phyloP scores from a whole-genome alignment of 164 flowering plant species.

The Berberis thunbergii region DNA sequence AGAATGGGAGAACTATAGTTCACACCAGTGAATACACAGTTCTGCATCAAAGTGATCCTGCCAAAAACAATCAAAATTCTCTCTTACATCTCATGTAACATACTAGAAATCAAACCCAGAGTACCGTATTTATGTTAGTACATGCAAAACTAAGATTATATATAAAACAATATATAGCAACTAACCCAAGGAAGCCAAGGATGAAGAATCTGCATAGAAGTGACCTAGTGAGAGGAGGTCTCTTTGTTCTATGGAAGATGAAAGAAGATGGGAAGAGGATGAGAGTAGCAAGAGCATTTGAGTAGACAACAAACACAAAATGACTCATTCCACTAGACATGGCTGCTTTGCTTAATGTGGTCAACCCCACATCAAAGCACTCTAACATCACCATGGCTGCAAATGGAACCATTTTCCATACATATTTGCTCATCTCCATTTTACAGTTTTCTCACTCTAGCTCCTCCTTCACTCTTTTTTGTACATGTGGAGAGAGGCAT shows the following conservation, averaged over 20 bases:
- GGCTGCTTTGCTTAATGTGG: conserved; percentile 65
- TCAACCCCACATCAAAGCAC: conserved; percentile 47
- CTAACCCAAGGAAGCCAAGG: conserved; percentile 52
- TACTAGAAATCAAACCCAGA: no score
- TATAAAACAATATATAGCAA: not conserved
- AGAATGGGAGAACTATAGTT: conserved; percentile 61
- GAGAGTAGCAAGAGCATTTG: conserved; percentile 53
- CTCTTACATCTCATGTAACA: not conserved
- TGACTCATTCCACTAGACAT: conserved; percentile 44
- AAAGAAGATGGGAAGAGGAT: conserved; percentile 55
- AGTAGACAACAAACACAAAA: conserved; percentile 55
- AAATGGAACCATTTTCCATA: conserved; percentile 39
- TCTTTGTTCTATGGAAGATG: conserved; percentile 33
- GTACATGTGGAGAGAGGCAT: not conserved
- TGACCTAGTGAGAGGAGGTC: conserved; percentile 39
- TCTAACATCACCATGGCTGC: conserved; percentile 52
- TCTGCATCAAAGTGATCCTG: conserved; percentile 44
- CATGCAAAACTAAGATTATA: not conserved
- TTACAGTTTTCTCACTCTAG: not conserved
- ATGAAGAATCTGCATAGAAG: conserved; percentile 40
- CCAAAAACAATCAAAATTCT: not conserved
- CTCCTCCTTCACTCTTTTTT: not conserved
- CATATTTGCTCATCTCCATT: not conserved
- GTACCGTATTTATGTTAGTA: no score
- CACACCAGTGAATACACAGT: conserved; percentile 54